Percentiles rank a stretch among this genome's conserved stretches.
Conservation (phyloP, 371 early-diverging fungal species). For the Haplosporangium sp. region DNA sequence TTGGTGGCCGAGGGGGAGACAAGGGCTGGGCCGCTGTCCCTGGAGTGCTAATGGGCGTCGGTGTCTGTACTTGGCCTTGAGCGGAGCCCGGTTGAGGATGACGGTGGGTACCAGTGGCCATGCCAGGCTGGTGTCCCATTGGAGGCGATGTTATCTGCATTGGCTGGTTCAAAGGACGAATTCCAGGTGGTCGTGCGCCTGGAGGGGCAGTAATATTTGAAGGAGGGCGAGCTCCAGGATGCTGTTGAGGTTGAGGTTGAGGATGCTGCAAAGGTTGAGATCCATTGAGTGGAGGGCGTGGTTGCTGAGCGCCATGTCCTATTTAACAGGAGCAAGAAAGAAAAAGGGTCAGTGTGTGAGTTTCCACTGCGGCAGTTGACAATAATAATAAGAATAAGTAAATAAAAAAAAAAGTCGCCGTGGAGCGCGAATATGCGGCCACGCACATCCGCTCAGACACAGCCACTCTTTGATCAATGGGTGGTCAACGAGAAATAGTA, state of each 20-base stretch:
- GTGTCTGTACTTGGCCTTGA: too few species aligned
- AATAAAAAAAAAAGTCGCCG: slow-evolving; percentile 28
- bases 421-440: slow-evolving; percentile 25
- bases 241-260: slow-evolving; percentile 15
- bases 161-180: slow-evolving; percentile 27
- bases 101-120: slow-evolving; percentile 23
- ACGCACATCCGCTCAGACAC: too few species aligned
- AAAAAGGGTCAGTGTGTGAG: background rate
- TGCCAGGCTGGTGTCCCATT: slow-evolving; percentile 25
- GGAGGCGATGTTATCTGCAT: slow-evolving; percentile 31
- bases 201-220: slow-evolving; percentile 2
- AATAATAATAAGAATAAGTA: background rate
- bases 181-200: slow-evolving; percentile 18
- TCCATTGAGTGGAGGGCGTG: slow-evolving; percentile 32
- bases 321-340: background rate
- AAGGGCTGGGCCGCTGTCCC: slow-evolving; percentile 33
- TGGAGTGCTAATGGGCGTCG: slow-evolving; percentile 33
- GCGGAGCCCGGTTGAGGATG: slow-evolving; percentile 16
- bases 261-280: slow-evolving; percentile 23
- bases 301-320: slow-evolving; percentile 28
- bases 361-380: background rate
- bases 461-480: too few species aligned
- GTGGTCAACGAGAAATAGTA: too few species aligned
- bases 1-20: too few species aligned
- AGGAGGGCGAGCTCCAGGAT: slow-evolving; percentile 13